Conservation (phyloP, 257 asterid species). For the Cinchona pubescens region DNA sequence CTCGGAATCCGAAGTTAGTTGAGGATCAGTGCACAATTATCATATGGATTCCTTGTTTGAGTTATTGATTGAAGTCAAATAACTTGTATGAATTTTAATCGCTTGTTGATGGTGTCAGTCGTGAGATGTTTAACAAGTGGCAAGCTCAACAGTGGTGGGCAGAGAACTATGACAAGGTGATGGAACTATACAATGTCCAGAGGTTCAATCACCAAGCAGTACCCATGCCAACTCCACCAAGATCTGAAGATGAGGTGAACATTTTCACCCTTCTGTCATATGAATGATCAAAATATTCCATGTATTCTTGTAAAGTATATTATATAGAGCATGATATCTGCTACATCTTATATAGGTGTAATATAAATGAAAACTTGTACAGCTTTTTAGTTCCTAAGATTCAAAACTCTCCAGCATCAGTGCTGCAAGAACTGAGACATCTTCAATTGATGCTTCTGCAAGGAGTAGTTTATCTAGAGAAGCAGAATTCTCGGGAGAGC, state of each 20-base stretch:
- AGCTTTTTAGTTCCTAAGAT: neutral
- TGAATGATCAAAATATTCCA: neutral
- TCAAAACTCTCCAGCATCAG: slow-evolving; percentile 79
- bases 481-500: slow-evolving; percentile 77
- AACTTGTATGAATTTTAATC: slow-evolving; percentile 21
- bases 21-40: neutral
- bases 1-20: neutral
- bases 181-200: slow-evolving; percentile 88
- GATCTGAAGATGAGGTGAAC: slow-evolving; percentile 73
- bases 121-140: slow-evolving; percentile 86
- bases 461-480: slow-evolving; percentile 77
- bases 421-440: slow-evolving; percentile 63
- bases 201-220: slow-evolving; percentile 51
- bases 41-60: neutral
- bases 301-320: neutral
- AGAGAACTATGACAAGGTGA: slow-evolving; percentile 76
- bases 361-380: neutral
- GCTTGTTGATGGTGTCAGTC: slow-evolving; percentile 45
- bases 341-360: neutral
- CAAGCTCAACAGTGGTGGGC: slow-evolving; percentile 96
- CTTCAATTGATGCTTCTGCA: slow-evolving; percentile 77
- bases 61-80: neutral
- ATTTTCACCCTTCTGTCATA: slow-evolving; percentile 6
- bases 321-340: neutral
- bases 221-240: slow-evolving; percentile 62